phyloP scores from a whole-genome alignment of 2,329 filamentous ascomycete species.

The Gaeumannomyces tritici region DNA sequence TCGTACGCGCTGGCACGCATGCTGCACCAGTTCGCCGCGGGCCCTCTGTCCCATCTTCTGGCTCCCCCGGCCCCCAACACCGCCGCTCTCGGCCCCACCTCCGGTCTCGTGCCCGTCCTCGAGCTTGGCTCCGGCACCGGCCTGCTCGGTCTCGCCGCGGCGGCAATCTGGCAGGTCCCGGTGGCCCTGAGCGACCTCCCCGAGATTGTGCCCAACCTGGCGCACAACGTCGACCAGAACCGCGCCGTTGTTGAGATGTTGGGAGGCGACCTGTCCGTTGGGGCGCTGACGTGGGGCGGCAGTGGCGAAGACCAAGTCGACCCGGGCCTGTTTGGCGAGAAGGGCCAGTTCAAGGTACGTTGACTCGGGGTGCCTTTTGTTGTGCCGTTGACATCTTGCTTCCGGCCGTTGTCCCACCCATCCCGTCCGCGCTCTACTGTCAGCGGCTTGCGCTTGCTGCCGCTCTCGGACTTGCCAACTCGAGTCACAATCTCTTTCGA shows the following conservation, averaged over 20 bases:
- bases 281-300: slow-evolving; percentile 66
- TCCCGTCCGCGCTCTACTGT: not conserved
- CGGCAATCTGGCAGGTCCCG: slow-evolving; percentile 54
- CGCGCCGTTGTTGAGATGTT: slow-evolving; percentile 38
- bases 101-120: slow-evolving; percentile 34
- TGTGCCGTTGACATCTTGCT: not conserved
- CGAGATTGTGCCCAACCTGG: slow-evolving; percentile 72
- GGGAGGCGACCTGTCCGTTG: slow-evolving; percentile 50
- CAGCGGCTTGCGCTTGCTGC: not conserved
- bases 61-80: slow-evolving; percentile 21
- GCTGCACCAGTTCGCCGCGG: slow-evolving; percentile 40
- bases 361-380: not conserved
- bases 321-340: slow-evolving; percentile 30
- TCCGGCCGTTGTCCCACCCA: not conserved
- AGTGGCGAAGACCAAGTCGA: slow-evolving; percentile 30
- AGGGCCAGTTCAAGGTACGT: slow-evolving; percentile 41
- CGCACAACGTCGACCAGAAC: slow-evolving; percentile 56
- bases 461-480: not conserved
- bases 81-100: no score
- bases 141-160: slow-evolving; percentile 78
- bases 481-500: not conserved
- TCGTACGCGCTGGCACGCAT: slow-evolving; percentile 76
- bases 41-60: slow-evolving; percentile 35
- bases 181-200: slow-evolving; percentile 77
- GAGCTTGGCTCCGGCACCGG: slow-evolving; percentile 89